A percentile compares a stretch with the other conserved stretches of the same genome.
phyloP scores from a whole-genome alignment of 2,329 filamentous ascomycete species.

The Apiospora sp. region DNA sequence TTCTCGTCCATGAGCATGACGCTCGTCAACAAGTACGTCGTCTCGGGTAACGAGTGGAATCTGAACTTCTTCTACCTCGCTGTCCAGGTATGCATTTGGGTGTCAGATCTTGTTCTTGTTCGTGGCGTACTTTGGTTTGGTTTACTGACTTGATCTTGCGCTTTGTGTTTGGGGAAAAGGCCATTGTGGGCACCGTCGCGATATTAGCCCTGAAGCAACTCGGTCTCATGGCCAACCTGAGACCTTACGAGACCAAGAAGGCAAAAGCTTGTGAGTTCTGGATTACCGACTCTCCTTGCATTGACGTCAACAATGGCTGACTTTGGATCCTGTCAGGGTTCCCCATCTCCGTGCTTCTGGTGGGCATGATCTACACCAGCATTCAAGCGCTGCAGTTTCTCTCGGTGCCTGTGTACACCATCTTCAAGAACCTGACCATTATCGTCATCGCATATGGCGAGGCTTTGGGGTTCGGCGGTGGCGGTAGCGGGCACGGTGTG shows the following conservation, averaged over 20 bases:
- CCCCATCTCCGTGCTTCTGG: constrained; percentile 91
- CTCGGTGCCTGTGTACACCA: constrained; percentile 97
- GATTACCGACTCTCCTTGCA: too few species aligned
- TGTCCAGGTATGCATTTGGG: constrained; percentile 81
- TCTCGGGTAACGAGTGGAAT: constrained; percentile 91
- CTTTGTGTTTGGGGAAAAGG: constrained; percentile 57
- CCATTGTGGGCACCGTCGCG: constrained; percentile 84
- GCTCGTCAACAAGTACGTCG: constrained; percentile 98
- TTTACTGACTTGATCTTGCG: not conserved
- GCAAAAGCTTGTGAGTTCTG: constrained; percentile 73
- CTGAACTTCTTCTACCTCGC: constrained; percentile 94
- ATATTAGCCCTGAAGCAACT: constrained; percentile 84
- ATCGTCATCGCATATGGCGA: constrained; percentile 99
- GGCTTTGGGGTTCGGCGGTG: constrained; percentile 94
- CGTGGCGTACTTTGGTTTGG: not conserved
- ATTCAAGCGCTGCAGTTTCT: constrained; percentile 96
- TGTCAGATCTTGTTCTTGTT: constrained; percentile 38
- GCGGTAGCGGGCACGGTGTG: constrained; percentile 61
- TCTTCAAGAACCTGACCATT: constrained; percentile 99
- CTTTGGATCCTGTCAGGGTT: constrained; percentile 63
- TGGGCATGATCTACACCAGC: constrained; percentile 99
- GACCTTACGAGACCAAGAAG: constrained; percentile 85
- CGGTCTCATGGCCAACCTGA: constrained; percentile 81
- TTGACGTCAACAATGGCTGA: not conserved
- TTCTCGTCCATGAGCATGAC: constrained; percentile 97